Base-by-base conservation (phyloP, 148 eudicot genomes). In the Dysphania ambrosioides region DNA sequence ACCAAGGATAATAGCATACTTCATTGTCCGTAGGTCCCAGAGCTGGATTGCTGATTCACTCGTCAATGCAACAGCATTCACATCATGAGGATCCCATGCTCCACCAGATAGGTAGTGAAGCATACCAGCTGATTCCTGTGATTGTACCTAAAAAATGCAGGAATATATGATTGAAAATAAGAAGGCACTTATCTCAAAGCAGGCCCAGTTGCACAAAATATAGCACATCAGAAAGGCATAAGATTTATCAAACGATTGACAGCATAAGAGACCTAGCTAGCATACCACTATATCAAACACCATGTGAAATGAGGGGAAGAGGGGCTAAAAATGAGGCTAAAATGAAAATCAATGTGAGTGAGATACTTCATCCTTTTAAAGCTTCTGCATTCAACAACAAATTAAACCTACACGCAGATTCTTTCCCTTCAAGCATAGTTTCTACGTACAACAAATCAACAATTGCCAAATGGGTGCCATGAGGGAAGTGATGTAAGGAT, bases 31-130 rank as follows among this genome's bases (percentile, higher is more conserved):
- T 8, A 96, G 79, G 83, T 96, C 99, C 97, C 97, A 92, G 71
- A 92, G 82, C 75, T 92, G 97, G 75, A 92, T 75, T 44, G 91
- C 88, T 71, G 99, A 90, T 79, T 96, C 97, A 81, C 94, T 84
- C 23, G 94, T 90, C 68, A 86, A 82, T 44, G 93, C 89, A 77
- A 96, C 76, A 83, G 85, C 77, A 79, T 96, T 90, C 64, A 82
- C 73, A 79, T 96, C 97, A 80, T 92, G 97, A 27, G 99, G 97
- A 80, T 96, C 93, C 99, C 99, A 96, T 36, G 97, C 97, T 73
- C 99, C 99, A 73, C 99, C 99, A 75, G 94, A 82, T 68, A 90
- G 83, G 75, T 75, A 78, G 72, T 96, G 94, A 79, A 89, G 97
- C 93, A 90, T 83, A 47, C 99, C 97, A 82, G 92, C 88, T 82